A percentile compares a stretch with the other conserved stretches of the same genome.
Conservation (phyloP, 495 filamentous ascomycete species). For the Sporormia fimetaria region DNA sequence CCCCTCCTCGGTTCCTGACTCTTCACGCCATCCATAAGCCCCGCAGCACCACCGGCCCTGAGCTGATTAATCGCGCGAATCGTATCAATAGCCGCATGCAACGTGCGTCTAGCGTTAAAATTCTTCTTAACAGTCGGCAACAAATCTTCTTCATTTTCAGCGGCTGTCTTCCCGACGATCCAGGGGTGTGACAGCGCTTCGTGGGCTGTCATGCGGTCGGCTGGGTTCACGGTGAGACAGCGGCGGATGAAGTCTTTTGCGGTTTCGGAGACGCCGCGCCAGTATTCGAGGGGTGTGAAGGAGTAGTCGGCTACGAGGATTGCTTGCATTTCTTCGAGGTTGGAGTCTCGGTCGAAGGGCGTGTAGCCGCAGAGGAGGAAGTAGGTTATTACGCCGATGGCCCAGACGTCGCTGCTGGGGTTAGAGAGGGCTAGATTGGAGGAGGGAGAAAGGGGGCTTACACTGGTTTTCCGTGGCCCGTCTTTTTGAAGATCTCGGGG, state of each 20-base stretch:
- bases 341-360: slow-evolving; percentile 92
- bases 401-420: slow-evolving; percentile 56
- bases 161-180: slow-evolving; percentile 43
- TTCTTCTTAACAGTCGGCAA: slow-evolving; percentile 96
- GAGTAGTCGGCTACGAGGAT: slow-evolving; percentile 92
- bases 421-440: slow-evolving; percentile 6
- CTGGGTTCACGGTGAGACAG: slow-evolving; percentile 82
- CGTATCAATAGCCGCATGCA: slow-evolving; percentile 95
- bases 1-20: slow-evolving; percentile 49
- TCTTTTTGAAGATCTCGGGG: slow-evolving; percentile 71
- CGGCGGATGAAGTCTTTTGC: slow-evolving; percentile 83
- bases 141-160: slow-evolving; percentile 50
- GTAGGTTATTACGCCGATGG: slow-evolving; percentile 78
- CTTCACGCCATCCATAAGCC: slow-evolving; percentile 69
- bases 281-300: slow-evolving; percentile 94
- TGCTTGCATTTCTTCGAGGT: slow-evolving; percentile 98
- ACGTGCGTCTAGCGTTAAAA: slow-evolving; percentile 87
- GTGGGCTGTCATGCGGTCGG: slow-evolving; percentile 82
- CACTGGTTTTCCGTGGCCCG: slow-evolving; percentile 69
- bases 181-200: slow-evolving; percentile 83
- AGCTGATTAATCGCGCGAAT: slow-evolving; percentile 97
- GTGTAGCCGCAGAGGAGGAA: slow-evolving; percentile 98
- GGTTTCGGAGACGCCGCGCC: slow-evolving; percentile 76
- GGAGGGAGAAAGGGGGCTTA: slow-evolving; percentile 31
- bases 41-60: slow-evolving; percentile 63